These are phyloP conservation scores for Geotrichum reessii DNA, from an alignment of 1,139 yeast genomes.

Conservation along the genomic window DNA sequence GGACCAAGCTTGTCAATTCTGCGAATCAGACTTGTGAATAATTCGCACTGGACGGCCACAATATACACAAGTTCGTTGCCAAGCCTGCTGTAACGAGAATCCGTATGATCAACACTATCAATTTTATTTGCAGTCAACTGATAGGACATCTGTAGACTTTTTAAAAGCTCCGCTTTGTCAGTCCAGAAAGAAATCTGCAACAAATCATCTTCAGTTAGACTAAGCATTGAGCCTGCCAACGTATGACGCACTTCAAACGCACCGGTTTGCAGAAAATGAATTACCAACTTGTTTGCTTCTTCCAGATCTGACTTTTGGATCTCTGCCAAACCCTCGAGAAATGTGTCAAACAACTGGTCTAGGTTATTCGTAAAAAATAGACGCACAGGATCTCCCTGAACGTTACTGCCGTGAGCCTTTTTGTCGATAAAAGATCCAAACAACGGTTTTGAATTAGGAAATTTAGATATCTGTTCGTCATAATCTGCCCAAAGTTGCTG, in stretches of 20 bases:
- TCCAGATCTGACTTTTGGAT: conserved; percentile 18
- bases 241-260: conserved; percentile 27
- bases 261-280: conserved; percentile 29
- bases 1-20: conserved; percentile 23
- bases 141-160: conserved; percentile 27
- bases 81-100: conserved; percentile 18
- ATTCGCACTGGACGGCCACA: conserved; percentile 31
- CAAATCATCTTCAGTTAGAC: conserved; percentile 21
- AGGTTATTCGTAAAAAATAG: conserved; percentile 29
- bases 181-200: conserved; percentile 34
- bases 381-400: conserved; percentile 24
- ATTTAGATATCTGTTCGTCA: neutral
- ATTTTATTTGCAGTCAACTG: conserved; percentile 20
- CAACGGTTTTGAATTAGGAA: conserved; percentile 17
- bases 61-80: conserved; percentile 28
- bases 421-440: conserved; percentile 18
- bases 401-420: conserved; percentile 10
- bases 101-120: conserved; percentile 18
- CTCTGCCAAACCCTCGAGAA: conserved; percentile 19
- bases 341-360: conserved; percentile 17
- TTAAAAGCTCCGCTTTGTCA: conserved; percentile 27
- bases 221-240: conserved; percentile 22
- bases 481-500: conserved; percentile 43
- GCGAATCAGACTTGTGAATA: conserved; percentile 29
- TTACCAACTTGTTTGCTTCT: conserved; percentile 26